A percentile compares a stretch with the other conserved stretches of the same genome.
Evolutionary conservation across 2,329 filamentous ascomycete genomes (phyloP).

Genomic region (Ceratocystis diversiconidia): DNA sequence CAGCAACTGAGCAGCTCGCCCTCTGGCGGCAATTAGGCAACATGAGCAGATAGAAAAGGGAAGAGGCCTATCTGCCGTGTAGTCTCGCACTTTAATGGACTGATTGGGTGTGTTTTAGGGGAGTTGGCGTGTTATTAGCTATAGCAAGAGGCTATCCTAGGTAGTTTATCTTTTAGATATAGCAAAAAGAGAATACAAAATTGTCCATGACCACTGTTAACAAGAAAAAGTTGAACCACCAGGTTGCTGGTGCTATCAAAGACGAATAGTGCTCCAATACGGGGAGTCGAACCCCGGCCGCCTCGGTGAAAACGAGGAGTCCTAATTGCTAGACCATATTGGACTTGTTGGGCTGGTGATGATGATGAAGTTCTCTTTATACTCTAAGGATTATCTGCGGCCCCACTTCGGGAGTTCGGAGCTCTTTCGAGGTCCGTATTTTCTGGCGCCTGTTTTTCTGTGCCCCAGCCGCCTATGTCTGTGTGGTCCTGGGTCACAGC

Average conservation of each 20-base stretch:
- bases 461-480: no score
- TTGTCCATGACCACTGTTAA: neutral
- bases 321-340: constrained; percentile 19
- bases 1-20: constrained; percentile 21
- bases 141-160: no score
- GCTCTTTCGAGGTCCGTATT: no score
- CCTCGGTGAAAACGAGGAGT: constrained; percentile 19
- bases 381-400: no score
- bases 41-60: neutral
- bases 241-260: no score
- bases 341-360: neutral
- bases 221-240: neutral
- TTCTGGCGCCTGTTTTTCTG: no score
- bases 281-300: constrained; percentile 18
- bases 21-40: neutral
- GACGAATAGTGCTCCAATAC: constrained; percentile 12
- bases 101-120: neutral
- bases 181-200: no score
- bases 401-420: no score
- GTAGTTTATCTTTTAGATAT: no score
- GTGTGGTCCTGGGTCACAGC: no score
- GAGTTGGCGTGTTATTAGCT: no score
- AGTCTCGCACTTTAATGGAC: neutral
- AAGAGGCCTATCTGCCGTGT: neutral
- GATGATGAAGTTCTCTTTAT: no score